Evolutionary conservation across 2,329 filamentous ascomycete species (phyloP), one percentile per base, ranked within the genome.

Genomic region (Dactylellina parvicollis): DNA sequence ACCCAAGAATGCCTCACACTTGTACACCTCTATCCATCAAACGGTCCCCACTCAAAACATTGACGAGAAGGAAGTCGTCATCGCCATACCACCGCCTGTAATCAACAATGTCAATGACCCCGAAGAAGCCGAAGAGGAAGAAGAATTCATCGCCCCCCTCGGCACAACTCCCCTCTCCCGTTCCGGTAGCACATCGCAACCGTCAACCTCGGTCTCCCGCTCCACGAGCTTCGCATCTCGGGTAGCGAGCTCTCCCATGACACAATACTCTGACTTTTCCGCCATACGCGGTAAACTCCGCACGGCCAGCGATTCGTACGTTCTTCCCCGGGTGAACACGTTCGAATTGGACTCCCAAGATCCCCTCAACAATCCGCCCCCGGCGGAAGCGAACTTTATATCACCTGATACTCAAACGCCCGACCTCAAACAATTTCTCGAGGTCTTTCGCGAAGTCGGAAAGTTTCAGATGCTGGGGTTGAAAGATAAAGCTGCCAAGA

Each of bases 391-490:
- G 9, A 4, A 54, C 18, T 7, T 18, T 22, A 3, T 16, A 34
- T n/a, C n/a, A 16, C 12, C 10, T 1, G 42, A 59, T 16, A 24
- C 4, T n/a, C 52, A 52, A 10, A 44, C 20, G 1, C 44, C 36
- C 2, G 36, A 60, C 20, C 10, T 66, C 4, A 66, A 61, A 38
- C 60, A 56, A 18, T 73, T 73, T 30, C 28, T 73, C 20, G 56
- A 73, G 26, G 40, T 60, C 12, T 73, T 66, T 32, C 38, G 69
- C 9, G 30, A 66, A 61, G 69, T 66, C 18, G 60, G 69, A 8
- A 60, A 73, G 24, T 66, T 55, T 28, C 69, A 73, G 30, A 73
- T 73, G 60, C 54, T 73, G 4, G 69, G 69, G 0, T 66, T 28
- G 55, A 73, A 73, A 20, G 69, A 73, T n/a, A 73, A 66, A 34